These are phyloP conservation scores for Naganishia antarctica DNA, from an alignment of 768 basidiomycete genomes.

Conservation along the genomic window DNA sequence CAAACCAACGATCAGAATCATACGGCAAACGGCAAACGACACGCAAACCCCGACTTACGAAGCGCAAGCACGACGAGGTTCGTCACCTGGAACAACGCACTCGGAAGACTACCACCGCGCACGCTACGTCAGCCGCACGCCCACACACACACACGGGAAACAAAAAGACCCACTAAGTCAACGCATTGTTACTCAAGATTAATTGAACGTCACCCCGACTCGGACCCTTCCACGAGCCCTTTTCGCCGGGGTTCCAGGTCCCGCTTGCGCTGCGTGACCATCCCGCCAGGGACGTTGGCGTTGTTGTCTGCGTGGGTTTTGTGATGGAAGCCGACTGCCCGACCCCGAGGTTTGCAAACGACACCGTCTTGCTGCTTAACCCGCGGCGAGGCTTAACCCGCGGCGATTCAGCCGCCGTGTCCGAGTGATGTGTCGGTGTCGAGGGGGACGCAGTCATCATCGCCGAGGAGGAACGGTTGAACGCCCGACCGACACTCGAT, in stretches of 20 bases:
- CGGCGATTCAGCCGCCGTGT: no score
- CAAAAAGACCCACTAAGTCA: conserved; percentile 11
- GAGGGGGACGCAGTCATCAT: background rate
- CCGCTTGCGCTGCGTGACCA: conserved; percentile 11
- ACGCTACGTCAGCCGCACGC: background rate
- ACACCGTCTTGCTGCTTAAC: background rate
- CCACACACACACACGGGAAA: background rate
- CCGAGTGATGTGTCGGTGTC: background rate
- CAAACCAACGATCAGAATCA: background rate
- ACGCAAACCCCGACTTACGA: conserved; percentile 31
- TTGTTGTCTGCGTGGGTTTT: background rate
- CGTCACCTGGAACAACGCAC: conserved; percentile 42
- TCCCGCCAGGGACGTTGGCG: background rate
- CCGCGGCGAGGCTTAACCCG: background rate
- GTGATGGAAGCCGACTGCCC: background rate
- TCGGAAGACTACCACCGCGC: conserved; percentile 35
- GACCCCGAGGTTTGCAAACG: conserved; percentile 3
- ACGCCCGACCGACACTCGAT: background rate
- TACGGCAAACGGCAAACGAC: background rate
- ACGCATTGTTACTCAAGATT: conserved; percentile 13
- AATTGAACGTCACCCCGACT: conserved; percentile 16
- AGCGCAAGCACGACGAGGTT: conserved; percentile 41
- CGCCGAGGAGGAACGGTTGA: conserved; percentile 4
- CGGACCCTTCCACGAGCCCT: conserved; percentile 6
- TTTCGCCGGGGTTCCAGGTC: conserved; percentile 2